phyloP scores from a whole-genome alignment of 2,329 filamentous ascomycete species.

The Talaromyces sp. region DNA sequence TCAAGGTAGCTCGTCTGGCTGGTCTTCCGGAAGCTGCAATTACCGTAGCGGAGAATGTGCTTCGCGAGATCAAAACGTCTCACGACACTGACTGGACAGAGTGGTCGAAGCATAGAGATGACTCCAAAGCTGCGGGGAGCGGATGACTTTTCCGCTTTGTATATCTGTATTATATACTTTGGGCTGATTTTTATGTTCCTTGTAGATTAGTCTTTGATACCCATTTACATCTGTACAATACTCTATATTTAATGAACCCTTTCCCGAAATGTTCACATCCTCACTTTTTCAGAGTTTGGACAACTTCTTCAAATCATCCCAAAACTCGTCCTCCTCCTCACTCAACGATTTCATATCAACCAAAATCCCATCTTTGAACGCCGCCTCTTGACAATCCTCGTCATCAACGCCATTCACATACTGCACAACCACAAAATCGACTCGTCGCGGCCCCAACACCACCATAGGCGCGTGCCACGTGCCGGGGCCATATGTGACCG shows the following conservation, averaged over 20 bases:
- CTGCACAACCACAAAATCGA: slow-evolving; percentile 88
- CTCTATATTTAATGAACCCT: neutral
- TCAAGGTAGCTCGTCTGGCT: slow-evolving; percentile 89
- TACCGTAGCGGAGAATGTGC: slow-evolving; percentile 59
- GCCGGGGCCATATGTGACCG: slow-evolving; percentile 84
- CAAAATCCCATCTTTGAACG: slow-evolving; percentile 40
- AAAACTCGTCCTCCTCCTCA: slow-evolving; percentile 18
- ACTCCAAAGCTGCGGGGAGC: neutral
- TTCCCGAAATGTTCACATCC: neutral
- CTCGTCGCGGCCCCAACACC: slow-evolving; percentile 64
- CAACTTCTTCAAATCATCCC: slow-evolving; percentile 18
- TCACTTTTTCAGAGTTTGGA: slow-evolving; percentile 14
- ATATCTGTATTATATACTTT: neutral
- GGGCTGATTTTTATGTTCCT: neutral
- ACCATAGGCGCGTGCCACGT: slow-evolving; percentile 99
- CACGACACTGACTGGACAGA: neutral
- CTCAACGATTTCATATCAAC: slow-evolving; percentile 28
- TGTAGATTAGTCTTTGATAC: slow-evolving; percentile 18
- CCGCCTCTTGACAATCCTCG: slow-evolving; percentile 86
- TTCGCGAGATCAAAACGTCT: slow-evolving; percentile 36
- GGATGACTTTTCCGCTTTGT: neutral
- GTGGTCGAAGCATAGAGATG: slow-evolving; percentile 1
- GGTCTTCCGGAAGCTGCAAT: slow-evolving; percentile 73
- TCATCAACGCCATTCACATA: slow-evolving; percentile 74
- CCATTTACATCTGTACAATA: slow-evolving; percentile 8